phyloP scores from a whole-genome alignment of 108 stramenopile genomes.

The Pseudonitzschia pungens region DNA sequence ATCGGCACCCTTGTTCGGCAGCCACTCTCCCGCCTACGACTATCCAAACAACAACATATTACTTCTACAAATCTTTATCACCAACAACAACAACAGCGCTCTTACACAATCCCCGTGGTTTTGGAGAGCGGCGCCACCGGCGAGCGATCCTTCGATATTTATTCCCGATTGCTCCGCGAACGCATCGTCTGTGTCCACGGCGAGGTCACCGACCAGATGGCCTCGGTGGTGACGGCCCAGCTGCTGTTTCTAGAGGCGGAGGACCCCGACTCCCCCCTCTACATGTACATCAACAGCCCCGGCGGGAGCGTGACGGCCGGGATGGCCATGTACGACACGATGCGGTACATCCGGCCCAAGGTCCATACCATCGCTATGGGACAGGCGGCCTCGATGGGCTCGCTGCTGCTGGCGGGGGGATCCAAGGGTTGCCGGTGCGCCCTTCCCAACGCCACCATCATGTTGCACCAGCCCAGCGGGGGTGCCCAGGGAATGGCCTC shows the following conservation, averaged over 20 bases:
- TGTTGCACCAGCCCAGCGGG: slow-evolving; percentile 95
- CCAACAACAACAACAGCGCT: neutral
- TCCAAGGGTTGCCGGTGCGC: slow-evolving; percentile 71
- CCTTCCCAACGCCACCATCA: slow-evolving; percentile 90
- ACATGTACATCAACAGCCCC: slow-evolving; percentile 95
- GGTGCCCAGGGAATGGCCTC: slow-evolving; percentile 95
- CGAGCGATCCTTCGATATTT: slow-evolving; percentile 95
- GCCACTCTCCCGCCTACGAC: neutral
- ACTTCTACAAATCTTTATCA: neutral
- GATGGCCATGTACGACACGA: slow-evolving; percentile 95
- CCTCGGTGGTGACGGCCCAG: slow-evolving; percentile 90
- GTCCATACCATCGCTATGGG: slow-evolving; percentile 97
- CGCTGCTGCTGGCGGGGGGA: slow-evolving; percentile 88
- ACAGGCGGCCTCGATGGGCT: slow-evolving; percentile 96
- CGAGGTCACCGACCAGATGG: slow-evolving; percentile 90
- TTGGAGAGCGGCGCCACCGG: slow-evolving; percentile 60
- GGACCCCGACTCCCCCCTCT: slow-evolving; percentile 79
- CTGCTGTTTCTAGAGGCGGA: slow-evolving; percentile 93
- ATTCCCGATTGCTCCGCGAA: slow-evolving; percentile 93
- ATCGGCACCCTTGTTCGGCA: no score
- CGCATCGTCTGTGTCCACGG: slow-evolving; percentile 95
- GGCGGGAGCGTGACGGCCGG: slow-evolving; percentile 94
- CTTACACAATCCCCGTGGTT: slow-evolving; percentile 50
- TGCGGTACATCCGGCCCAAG: slow-evolving; percentile 93
- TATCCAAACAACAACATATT: neutral